Percentiles rank a stretch among this genome's conserved stretches.
Conservation (phyloP, 306 rosid species). For the Lathyrus sativus region DNA sequence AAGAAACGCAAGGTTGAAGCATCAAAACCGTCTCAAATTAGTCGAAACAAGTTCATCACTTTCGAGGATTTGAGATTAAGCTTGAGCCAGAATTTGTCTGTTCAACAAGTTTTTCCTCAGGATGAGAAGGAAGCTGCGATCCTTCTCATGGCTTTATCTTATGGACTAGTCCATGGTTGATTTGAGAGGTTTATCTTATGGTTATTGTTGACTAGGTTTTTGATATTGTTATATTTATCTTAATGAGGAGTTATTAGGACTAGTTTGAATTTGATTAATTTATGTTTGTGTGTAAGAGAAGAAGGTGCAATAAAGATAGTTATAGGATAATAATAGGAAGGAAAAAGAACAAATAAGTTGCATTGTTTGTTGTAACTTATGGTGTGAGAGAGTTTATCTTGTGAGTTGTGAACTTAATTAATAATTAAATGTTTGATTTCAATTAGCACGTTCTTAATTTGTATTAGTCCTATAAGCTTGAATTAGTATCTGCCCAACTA, state of each 20-base stretch:
- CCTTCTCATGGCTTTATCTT: conserved; percentile 88
- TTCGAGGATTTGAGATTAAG: conserved; percentile 67
- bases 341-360: conserved; percentile 24
- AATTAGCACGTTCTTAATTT: too few species aligned
- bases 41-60: conserved; percentile 45
- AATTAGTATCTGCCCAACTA: too few species aligned
- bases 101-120: conserved; percentile 85
- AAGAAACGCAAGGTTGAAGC: conserved; percentile 36
- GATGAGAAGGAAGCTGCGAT: conserved; percentile 98
- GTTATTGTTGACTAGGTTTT: conserved; percentile 28
- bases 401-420: conserved; percentile 20
- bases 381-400: conserved; percentile 2
- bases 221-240: conserved; percentile 1
- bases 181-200: conserved; percentile 5
- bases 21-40: conserved; percentile 30
- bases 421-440: conserved; percentile 32
- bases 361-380: conserved; percentile 11
- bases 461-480: too few species aligned
- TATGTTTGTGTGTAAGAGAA: conserved; percentile 11
- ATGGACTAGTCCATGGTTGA: conserved; percentile 88
- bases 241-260: conserved; percentile 11
- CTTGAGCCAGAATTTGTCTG: conserved; percentile 56
- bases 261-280: conserved; percentile 23
- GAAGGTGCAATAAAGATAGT: conserved; percentile 18
- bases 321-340: conserved; percentile 3